Percentiles rank a stretch among this genome's conserved stretches.
phyloP scores from a whole-genome alignment of 306 rosid species.

The Pyrus betulifolia region DNA sequence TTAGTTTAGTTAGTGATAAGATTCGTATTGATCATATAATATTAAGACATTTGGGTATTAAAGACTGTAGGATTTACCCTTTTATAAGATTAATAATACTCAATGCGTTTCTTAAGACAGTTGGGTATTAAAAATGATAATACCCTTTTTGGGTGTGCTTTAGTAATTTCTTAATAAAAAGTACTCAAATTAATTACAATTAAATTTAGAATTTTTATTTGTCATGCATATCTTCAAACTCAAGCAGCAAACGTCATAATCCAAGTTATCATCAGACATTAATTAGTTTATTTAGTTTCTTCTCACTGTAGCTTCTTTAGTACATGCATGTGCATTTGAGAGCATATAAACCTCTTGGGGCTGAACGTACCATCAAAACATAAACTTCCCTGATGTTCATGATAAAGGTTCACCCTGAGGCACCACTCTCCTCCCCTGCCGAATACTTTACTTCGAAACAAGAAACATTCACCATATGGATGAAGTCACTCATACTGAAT shows the following conservation, averaged over 20 bases:
- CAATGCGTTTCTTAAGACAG: neutral
- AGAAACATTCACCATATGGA: constrained; percentile 73
- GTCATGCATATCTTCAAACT: neutral
- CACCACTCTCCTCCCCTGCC: constrained; percentile 10
- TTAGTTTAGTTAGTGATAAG: constrained; percentile 14
- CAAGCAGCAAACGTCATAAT: neutral
- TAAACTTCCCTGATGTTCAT: constrained; percentile 1
- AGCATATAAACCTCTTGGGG: constrained; percentile 17
- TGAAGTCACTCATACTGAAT: constrained; percentile 57
- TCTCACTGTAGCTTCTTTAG: neutral
- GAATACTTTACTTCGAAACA: constrained; percentile 39
- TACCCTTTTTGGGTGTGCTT: neutral
- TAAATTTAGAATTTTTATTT: neutral
- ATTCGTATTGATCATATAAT: neutral
- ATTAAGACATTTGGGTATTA: too few relatives aligned
- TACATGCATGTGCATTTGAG: neutral
- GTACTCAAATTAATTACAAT: neutral
- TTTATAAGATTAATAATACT: neutral
- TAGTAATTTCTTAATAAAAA: neutral
- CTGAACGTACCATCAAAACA: neutral
- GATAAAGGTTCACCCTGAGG: constrained; percentile 48
- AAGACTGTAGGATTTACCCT: too few relatives aligned
- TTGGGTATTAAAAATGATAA: neutral
- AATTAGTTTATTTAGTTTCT: neutral
- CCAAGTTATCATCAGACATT: neutral